These are phyloP conservation scores for Hamigera avellanea DNA, from an alignment of 495 filamentous ascomycete species.

Conservation along the genomic window DNA sequence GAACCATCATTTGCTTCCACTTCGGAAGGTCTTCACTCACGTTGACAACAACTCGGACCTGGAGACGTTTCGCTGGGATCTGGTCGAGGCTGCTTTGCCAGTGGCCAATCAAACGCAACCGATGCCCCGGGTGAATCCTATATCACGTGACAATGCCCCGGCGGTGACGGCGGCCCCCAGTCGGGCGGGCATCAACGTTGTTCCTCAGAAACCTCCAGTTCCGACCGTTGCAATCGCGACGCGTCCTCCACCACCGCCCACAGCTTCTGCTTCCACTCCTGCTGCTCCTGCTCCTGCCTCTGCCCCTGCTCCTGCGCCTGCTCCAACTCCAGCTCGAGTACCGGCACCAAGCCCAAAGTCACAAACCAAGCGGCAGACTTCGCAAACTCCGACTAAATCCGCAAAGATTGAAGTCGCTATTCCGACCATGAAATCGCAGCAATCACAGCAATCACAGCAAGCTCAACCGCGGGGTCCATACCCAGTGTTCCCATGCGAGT, in stretches of 20 bases:
- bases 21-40: conserved; percentile 29
- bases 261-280: not conserved
- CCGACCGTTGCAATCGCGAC: not conserved
- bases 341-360: too few relatives aligned
- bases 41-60: conserved; percentile 40
- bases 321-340: too few relatives aligned
- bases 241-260: not conserved
- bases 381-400: not conserved
- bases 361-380: not conserved
- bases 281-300: not conserved
- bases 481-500: conserved; percentile 46
- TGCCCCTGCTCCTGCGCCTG: not conserved
- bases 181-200: too few relatives aligned
- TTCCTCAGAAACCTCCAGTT: not conserved
- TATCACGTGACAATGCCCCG: too few relatives aligned
- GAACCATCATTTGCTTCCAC: conserved; percentile 45
- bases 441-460: conserved; percentile 1
- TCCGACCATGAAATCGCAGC: not conserved
- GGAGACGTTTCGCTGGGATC: conserved; percentile 55
- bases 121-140: too few relatives aligned
- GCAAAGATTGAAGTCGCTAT: conserved; percentile 6
- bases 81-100: conserved; percentile 34
- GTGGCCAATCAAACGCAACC: too few relatives aligned
- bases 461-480: conserved; percentile 14
- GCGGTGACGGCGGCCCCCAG: too few relatives aligned